Evolutionary conservation across 306 rosid genomes (phyloP), one percentile per base, ranked within the genome.

Genomic region (Gynostemma pentaphyllum): DNA sequence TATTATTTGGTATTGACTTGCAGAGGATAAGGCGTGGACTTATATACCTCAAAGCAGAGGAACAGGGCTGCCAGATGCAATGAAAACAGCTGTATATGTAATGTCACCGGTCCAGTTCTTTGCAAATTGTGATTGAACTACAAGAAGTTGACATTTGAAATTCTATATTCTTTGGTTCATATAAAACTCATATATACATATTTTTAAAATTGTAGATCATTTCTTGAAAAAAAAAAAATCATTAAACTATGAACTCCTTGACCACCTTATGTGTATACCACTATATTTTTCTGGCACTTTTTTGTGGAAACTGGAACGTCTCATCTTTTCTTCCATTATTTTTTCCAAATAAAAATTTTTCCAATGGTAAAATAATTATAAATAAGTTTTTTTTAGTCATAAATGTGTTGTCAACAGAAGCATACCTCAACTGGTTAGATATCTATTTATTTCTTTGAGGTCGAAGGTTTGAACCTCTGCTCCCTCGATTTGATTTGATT

Each of bases 1-100:
- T 39, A 39, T 60, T 40, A 60, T 60, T 22, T 22, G 24, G 7
- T 18, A 51, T 54, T 45, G 37, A 21, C 42, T 44, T 70, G 70
- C 66, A 92, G 99, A 92, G 99, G 78, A 86, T 92, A 71, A 79
- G 56, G 53, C 88, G 94, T 16, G 96, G 95, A 47, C 68, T 86
- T 67, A 70, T 72, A 68, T 84, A 48, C 74, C 94, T 88, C 45
- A 74, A 68, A 68, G 80, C 82, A 9, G 90, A 82, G 67, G 97
- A 76, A 68, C 88, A 76, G 66, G 77, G 83, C 46, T 86, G 96
- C 79, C 84, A 77, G 60, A 73, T 84, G 71, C 96, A 88, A 71
- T 88, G 79, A 78, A 24, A 48, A 29, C 54, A 69, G 57, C 48
- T 51, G 62, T 60, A 57, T 37, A 49, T 55, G n/a, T 49, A 51